These are phyloP conservation scores for Ogataea pilisensis DNA, from an alignment of 805 yeast species.

Conservation along the genomic window DNA sequence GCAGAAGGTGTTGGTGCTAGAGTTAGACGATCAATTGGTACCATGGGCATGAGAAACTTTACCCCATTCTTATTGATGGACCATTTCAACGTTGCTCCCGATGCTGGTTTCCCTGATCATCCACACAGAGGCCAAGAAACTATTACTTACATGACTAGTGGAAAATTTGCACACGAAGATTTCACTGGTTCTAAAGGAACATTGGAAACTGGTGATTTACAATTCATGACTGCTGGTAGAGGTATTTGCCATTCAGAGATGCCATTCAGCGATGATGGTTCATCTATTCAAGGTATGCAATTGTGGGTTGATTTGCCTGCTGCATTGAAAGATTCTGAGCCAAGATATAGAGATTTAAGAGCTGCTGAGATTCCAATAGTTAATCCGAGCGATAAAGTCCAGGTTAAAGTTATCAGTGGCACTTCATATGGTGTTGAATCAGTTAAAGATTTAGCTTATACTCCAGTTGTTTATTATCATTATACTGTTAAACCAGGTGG, in stretches of 20 bases:
- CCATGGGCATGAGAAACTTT: slow-evolving; percentile 62
- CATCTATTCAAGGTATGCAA: slow-evolving; percentile 63
- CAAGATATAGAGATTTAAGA: slow-evolving; percentile 75
- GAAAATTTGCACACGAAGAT: slow-evolving; percentile 77
- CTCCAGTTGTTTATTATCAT: slow-evolving; percentile 74
- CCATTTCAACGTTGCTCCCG: slow-evolving; percentile 62
- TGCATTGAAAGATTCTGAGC: slow-evolving; percentile 55
- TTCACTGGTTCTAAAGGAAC: slow-evolving; percentile 83
- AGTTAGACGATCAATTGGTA: slow-evolving; percentile 79
- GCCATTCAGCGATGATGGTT: slow-evolving; percentile 58
- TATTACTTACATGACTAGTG: slow-evolving; percentile 61
- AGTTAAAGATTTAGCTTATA: slow-evolving; percentile 69
- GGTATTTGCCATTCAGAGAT: slow-evolving; percentile 86
- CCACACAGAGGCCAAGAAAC: slow-evolving; percentile 85
- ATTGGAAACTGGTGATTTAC: slow-evolving; percentile 77
- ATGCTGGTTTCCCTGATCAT: slow-evolving; percentile 78
- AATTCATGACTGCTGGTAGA: slow-evolving; percentile 90
- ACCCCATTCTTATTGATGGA: slow-evolving; percentile 81
- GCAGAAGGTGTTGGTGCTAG: slow-evolving; percentile 87
- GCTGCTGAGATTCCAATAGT: slow-evolving; percentile 68
- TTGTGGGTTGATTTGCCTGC: slow-evolving; percentile 84
- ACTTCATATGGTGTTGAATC: slow-evolving; percentile 72
- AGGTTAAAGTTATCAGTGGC: slow-evolving; percentile 75
- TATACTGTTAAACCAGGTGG: slow-evolving; percentile 65
- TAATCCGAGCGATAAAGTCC: slow-evolving; percentile 57